These are phyloP conservation scores for Epichloe sylvatica DNA, from an alignment of 2,329 filamentous ascomycete genomes.

Conservation along the genomic window DNA sequence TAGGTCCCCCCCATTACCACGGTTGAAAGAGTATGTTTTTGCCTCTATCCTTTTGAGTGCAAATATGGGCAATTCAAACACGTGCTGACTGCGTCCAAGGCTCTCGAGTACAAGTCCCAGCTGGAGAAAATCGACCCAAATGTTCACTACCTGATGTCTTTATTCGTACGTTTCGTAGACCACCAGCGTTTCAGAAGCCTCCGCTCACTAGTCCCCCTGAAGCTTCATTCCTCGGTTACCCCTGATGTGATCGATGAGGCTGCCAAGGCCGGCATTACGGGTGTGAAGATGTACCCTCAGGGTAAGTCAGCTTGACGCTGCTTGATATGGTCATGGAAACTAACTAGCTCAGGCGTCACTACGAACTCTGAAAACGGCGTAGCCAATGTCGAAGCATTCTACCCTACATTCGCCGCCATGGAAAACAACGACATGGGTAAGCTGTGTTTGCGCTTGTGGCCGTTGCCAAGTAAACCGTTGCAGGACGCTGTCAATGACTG, in stretches of 20 bases:
- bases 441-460: neutral
- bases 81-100: conserved; percentile 27
- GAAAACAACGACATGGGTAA: conserved; percentile 53
- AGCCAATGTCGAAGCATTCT: conserved; percentile 50
- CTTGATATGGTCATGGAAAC: neutral
- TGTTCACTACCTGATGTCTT: conserved; percentile 59
- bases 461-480: neutral
- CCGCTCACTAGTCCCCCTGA: neutral
- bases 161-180: conserved; percentile 2
- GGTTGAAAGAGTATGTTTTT: conserved; percentile 23
- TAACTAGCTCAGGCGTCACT: conserved; percentile 33
- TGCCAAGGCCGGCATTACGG: conserved; percentile 53
- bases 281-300: conserved; percentile 58
- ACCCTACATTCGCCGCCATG: conserved; percentile 79
- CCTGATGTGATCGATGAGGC: conserved; percentile 60
- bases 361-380: conserved; percentile 59
- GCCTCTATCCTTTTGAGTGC: too few relatives aligned
- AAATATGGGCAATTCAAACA: conserved; percentile 5
- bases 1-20: conserved; percentile 47
- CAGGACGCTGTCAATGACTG: neutral
- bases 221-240: conserved; percentile 47
- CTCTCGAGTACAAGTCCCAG: conserved; percentile 50
- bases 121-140: conserved; percentile 46
- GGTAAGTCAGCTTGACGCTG: neutral
- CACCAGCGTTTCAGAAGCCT: neutral